Percentiles rank a stretch among this genome's conserved stretches.
These are phyloP conservation scores for Saturnispora zaruensis DNA, from an alignment of 805 yeast genomes.

Conservation along the genomic window DNA sequence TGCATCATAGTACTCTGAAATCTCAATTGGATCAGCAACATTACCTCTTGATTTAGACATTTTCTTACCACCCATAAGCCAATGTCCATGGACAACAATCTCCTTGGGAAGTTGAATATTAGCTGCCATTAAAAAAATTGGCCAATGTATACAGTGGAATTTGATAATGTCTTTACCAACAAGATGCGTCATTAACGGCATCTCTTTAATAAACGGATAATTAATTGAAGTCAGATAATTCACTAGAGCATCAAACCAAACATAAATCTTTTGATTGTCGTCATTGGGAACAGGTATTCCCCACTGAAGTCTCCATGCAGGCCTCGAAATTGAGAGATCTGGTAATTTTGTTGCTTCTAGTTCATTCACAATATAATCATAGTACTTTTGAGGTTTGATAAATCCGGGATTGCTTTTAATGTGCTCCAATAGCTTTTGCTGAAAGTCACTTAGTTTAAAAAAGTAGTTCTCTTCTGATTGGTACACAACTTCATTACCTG, in stretches of 20 bases:
- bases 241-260: slow-evolving; percentile 92
- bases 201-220: slow-evolving; percentile 33
- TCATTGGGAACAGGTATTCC: slow-evolving; percentile 86
- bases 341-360: slow-evolving; percentile 39
- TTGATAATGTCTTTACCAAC: slow-evolving; percentile 87
- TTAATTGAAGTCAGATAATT: slow-evolving; percentile 72
- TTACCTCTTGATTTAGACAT: slow-evolving; percentile 93
- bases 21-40: slow-evolving; percentile 82
- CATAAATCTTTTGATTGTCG: slow-evolving; percentile 71
- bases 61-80: slow-evolving; percentile 82
- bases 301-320: slow-evolving; percentile 71
- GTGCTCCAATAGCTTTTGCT: slow-evolving; percentile 40
- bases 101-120: slow-evolving; percentile 59
- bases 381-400: slow-evolving; percentile 57
- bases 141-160: slow-evolving; percentile 94
- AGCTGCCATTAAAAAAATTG: slow-evolving; percentile 81
- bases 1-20: slow-evolving; percentile 54
- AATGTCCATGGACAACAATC: slow-evolving; percentile 86
- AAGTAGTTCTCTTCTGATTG: slow-evolving; percentile 83
- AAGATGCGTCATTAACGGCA: slow-evolving; percentile 47
- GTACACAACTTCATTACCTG: slow-evolving; percentile 65
- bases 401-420: slow-evolving; percentile 45
- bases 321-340: slow-evolving; percentile 86
- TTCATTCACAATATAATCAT: slow-evolving; percentile 47
- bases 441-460: slow-evolving; percentile 62